phyloP scores from a whole-genome alignment of 2,329 filamentous ascomycete species.

The Fusarium anguioides region DNA sequence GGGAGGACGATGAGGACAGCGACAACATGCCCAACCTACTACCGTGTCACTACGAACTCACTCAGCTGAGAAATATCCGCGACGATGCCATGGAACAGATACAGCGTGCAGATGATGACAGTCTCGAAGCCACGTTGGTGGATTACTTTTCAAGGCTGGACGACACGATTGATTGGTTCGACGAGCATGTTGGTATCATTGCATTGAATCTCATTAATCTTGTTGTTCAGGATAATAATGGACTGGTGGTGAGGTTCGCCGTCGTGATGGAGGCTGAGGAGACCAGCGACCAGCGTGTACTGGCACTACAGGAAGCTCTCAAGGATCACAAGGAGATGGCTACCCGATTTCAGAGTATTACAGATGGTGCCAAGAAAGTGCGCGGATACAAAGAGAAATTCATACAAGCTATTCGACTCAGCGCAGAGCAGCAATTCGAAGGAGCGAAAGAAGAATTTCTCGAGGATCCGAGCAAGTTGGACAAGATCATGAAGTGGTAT shows the following conservation, averaged over 20 bases:
- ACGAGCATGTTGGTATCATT: slow-evolving; percentile 89
- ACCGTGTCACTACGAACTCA: slow-evolving; percentile 90
- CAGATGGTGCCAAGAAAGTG: slow-evolving; percentile 89
- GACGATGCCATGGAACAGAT: slow-evolving; percentile 99
- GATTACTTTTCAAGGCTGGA: slow-evolving; percentile 92
- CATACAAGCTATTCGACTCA: slow-evolving; percentile 79
- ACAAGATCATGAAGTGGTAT: slow-evolving; percentile 93
- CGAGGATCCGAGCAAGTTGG: slow-evolving; percentile 82
- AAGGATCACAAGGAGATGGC: slow-evolving; percentile 97
- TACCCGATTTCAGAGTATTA: slow-evolving; percentile 92
- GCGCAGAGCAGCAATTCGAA: slow-evolving; percentile 79
- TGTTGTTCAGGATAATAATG: slow-evolving; percentile 86
- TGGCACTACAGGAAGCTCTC: slow-evolving; percentile 92
- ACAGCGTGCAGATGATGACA: slow-evolving; percentile 75
- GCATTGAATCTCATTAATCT: slow-evolving; percentile 91
- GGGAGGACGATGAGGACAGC: slow-evolving; percentile 83
- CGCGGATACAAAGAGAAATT: slow-evolving; percentile 98
- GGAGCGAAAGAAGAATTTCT: slow-evolving; percentile 79
- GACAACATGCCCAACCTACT: slow-evolving; percentile 94
- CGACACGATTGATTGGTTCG: slow-evolving; percentile 91
- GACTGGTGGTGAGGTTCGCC: slow-evolving; percentile 89
- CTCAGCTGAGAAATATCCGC: slow-evolving; percentile 89
- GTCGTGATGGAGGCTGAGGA: slow-evolving; percentile 96
- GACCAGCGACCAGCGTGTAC: slow-evolving; percentile 91
- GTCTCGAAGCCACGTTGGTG: slow-evolving; percentile 83